Evolutionary conservation across 805 yeast genomes (phyloP).

Genomic region (Lachancea sp.): DNA sequence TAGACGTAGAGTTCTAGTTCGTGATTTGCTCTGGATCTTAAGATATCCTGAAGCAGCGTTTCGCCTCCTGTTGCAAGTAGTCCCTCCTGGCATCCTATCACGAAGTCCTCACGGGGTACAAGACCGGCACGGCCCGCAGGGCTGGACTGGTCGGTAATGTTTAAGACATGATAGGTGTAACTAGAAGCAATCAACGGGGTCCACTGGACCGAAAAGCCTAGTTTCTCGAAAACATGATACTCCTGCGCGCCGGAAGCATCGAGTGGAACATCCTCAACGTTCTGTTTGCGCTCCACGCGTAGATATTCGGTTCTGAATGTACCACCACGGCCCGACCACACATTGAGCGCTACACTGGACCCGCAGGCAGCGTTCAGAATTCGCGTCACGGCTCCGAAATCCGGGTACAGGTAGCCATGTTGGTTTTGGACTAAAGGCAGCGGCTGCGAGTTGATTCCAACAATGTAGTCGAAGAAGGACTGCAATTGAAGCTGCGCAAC

Average conservation of each 20-base stretch:
- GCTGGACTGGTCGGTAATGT: slow-evolving; percentile 56
- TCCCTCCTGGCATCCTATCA: slow-evolving; percentile 85
- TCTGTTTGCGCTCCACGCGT: slow-evolving; percentile 28
- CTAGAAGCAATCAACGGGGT: slow-evolving; percentile 70
- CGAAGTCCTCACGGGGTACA: slow-evolving; percentile 78
- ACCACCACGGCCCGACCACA: slow-evolving; percentile 90
- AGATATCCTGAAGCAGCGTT: slow-evolving; percentile 60
- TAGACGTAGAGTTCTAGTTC: slow-evolving; percentile 63
- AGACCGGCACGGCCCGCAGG: slow-evolving; percentile 84
- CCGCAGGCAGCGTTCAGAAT: slow-evolving; percentile 21
- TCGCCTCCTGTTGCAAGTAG: slow-evolving; percentile 84
- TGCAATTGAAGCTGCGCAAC: slow-evolving; percentile 56
- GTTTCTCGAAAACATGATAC: slow-evolving; percentile 36
- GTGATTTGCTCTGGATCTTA: slow-evolving; percentile 44
- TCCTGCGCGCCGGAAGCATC: slow-evolving; percentile 15
- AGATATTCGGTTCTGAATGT: slow-evolving; percentile 37
- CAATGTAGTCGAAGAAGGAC: slow-evolving; percentile 80
- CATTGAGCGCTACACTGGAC: slow-evolving; percentile 45
- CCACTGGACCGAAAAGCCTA: slow-evolving; percentile 72
- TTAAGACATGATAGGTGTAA: slow-evolving; percentile 79
- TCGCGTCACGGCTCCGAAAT: slow-evolving; percentile 36
- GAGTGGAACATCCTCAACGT: slow-evolving; percentile 26
- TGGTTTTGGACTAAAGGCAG: slow-evolving; percentile 35
- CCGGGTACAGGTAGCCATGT: slow-evolving; percentile 34
- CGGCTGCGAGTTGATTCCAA: slow-evolving; percentile 73